These are phyloP conservation scores for Linnemannia schmuckeri DNA, from an alignment of 192 early-diverging fungal species.

Conservation along the genomic window DNA sequence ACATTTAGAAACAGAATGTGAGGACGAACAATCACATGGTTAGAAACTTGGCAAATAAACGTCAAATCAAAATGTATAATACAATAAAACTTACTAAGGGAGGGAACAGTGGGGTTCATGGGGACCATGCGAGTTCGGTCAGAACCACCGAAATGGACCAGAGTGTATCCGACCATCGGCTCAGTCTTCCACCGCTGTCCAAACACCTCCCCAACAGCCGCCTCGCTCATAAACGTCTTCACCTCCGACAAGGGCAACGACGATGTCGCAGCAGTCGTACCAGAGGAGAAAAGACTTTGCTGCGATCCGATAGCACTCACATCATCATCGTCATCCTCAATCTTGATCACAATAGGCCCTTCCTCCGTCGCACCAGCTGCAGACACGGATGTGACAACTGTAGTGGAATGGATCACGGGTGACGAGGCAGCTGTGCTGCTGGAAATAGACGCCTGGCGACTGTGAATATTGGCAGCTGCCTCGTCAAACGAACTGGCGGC, in stretches of 20 bases:
- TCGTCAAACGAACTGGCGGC: not conserved
- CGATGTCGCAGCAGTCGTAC: not conserved
- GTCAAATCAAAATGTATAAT: no score
- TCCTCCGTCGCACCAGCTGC: not conserved
- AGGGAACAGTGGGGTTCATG: conserved; percentile 45
- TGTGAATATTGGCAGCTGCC: not conserved
- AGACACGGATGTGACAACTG: not conserved
- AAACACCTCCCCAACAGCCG: conserved; percentile 46
- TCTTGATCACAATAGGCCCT: conserved; percentile 30
- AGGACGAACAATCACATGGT: not conserved
- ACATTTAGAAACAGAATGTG: not conserved
- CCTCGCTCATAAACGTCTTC: conserved; percentile 28
- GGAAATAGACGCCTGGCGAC: conserved; percentile 18
- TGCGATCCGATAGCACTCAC: not conserved
- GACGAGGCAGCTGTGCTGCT: conserved; percentile 1
- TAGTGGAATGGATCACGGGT: not conserved
- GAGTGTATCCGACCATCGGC: conserved; percentile 44
- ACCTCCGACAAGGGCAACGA: conserved; percentile 11
- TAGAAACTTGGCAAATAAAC: not conserved
- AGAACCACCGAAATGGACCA: conserved; percentile 48
- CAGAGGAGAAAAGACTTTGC: not conserved
- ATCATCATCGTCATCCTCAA: conserved; percentile 50
- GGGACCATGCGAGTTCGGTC: conserved; percentile 51
- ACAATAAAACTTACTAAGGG: conserved; percentile 34
- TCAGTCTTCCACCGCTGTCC: conserved; percentile 48